Percentiles rank a stretch among this genome's conserved stretches.
Evolutionary conservation across 2,329 filamentous ascomycete species (phyloP).

Genomic region (Nigrospora osmanthi): DNA sequence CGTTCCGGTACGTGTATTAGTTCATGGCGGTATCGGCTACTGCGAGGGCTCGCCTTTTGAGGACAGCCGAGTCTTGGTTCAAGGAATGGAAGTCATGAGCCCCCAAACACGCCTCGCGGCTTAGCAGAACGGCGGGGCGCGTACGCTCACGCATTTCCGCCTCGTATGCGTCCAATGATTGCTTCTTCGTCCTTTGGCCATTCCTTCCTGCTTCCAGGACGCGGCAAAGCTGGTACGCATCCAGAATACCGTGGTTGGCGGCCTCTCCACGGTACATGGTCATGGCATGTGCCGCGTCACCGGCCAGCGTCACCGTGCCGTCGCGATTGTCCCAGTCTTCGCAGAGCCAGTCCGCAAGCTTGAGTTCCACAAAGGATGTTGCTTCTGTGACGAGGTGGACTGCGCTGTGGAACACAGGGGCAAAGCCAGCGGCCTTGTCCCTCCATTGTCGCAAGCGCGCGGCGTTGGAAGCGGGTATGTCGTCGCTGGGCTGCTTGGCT

Average conservation of each 20-base stretch:
- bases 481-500: slow-evolving; percentile 19
- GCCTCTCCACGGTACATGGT: slow-evolving; percentile 41
- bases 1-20: slow-evolving; percentile 10
- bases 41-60: neutral
- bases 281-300: slow-evolving; percentile 52
- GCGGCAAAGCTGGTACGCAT: slow-evolving; percentile 14
- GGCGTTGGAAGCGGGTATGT: slow-evolving; percentile 22
- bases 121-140: neutral
- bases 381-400: slow-evolving; percentile 35
- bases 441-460: slow-evolving; percentile 32
- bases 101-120: neutral
- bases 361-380: slow-evolving; percentile 15
- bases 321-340: slow-evolving; percentile 31
- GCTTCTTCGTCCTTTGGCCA: neutral
- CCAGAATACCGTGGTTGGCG: slow-evolving; percentile 31
- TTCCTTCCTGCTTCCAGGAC: neutral
- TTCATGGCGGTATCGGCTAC: neutral
- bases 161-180: neutral
- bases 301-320: slow-evolving; percentile 38
- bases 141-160: neutral
- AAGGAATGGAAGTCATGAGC: neutral
- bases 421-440: slow-evolving; percentile 19
- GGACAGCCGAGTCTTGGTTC: neutral
- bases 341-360: slow-evolving; percentile 27
- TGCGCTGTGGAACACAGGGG: slow-evolving; percentile 29